These are phyloP conservation scores for Aspergillus indologenus DNA, from an alignment of 495 filamentous ascomycete species.

Conservation along the genomic window DNA sequence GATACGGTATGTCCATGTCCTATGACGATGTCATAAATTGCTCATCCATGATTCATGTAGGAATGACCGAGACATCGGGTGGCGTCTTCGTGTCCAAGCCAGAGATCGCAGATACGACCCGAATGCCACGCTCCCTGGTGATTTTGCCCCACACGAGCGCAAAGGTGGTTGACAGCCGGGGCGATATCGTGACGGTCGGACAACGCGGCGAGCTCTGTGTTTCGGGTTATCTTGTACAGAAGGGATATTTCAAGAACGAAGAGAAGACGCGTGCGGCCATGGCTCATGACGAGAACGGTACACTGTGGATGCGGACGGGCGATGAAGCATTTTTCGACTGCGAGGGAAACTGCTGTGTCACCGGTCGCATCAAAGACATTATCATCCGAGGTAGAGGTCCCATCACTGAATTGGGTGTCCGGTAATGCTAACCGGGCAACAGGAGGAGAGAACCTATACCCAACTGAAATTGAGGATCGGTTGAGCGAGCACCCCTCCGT, in stretches of 20 bases:
- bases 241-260: constrained; percentile 74
- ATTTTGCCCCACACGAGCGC: constrained; percentile 69
- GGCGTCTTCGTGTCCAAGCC: constrained; percentile 70
- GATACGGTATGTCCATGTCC: constrained; percentile 3
- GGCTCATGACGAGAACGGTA: constrained; percentile 20
- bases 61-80: constrained; percentile 34
- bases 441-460: constrained; percentile 75
- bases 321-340: constrained; percentile 19
- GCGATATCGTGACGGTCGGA: constrained; percentile 47
- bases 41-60: background rate
- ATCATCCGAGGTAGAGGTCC: constrained; percentile 45
- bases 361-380: constrained; percentile 62
- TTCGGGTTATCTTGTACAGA: constrained; percentile 73
- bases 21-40: background rate
- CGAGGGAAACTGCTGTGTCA: constrained; percentile 25
- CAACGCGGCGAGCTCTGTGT: constrained; percentile 72
- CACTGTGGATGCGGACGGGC: constrained; percentile 21
- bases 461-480: constrained; percentile 66
- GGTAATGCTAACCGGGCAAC: constrained; percentile 10
- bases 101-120: constrained; percentile 60
- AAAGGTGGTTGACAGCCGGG: constrained; percentile 65
- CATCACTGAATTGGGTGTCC: background rate
- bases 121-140: constrained; percentile 63
- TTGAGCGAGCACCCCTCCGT: constrained; percentile 53
- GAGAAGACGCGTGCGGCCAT: constrained; percentile 64